Base-by-base conservation (phyloP, 371 early-diverging fungal species). In the Syncephalastrum racemosum region DNA sequence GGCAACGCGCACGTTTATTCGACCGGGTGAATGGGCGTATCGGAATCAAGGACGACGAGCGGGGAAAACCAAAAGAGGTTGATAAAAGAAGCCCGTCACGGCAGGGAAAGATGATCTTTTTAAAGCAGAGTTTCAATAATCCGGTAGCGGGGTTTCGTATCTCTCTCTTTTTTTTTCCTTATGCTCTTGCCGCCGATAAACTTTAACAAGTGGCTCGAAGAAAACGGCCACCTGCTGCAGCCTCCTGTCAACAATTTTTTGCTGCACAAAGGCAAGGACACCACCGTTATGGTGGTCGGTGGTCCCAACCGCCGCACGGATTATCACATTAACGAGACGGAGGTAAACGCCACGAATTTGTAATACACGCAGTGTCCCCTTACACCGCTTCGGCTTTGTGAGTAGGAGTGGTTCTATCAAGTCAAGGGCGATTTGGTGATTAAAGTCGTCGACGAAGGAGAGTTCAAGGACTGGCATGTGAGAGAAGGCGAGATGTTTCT, bases 391-490 rank as follows among this genome's bases (percentile, higher is more conserved):
- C 23, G 24, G 14, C 40, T 20, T 3, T 48, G 19, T 40, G 15
- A n/a, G 40, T 63, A 92, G 87, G 98, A 98, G 70, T 97, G 93
- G 91, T 98, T 98, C 73, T 94, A 89, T 74, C 97, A 97, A 73
- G 71, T 90, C 77, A 90, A 92, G 73, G 98, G 98, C 4, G 84
- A 87, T 46, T 87, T 96, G 89, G 56, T 91, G 19, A 81, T 98
- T 47, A 95, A 89, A 59, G 82, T 96, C 45, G 91, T 91, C 1
- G 92, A 91, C 24, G 79, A 85, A 52, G 82, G 84, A 53, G 86
- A 86, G 59, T 87, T 89, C 60, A 87, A 79, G 58, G 94, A 96
- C 80, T 82, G 95, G 51, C 65, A 77, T 49, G 90, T 98, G 63
- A 66, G 79, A 46, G 96, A 96, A 72, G 97, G 97, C 15, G 94